Evolutionary conservation across 495 filamentous ascomycete genomes (phyloP).

Genomic region (Penicillium silybi): DNA sequence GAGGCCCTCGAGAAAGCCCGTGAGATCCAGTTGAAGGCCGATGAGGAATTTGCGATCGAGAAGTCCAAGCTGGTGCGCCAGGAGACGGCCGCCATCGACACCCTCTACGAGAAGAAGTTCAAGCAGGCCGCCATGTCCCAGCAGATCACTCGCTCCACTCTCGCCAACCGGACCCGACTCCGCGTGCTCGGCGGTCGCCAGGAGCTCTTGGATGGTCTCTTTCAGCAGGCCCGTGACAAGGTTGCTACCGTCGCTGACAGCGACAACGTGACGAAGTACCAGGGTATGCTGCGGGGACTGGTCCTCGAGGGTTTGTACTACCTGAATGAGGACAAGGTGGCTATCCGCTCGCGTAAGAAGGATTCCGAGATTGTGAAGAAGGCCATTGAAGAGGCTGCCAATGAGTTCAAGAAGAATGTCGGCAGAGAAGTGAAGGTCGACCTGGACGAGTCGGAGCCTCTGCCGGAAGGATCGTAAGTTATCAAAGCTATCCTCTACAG

Average conservation of each 20-base stretch:
- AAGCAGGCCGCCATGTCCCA: conserved; percentile 95
- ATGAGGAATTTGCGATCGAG: conserved; percentile 97
- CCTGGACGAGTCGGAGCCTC: conserved; percentile 74
- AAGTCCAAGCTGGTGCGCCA: conserved; percentile 96
- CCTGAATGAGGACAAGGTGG: conserved; percentile 72
- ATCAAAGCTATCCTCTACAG: background rate
- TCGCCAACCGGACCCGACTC: conserved; percentile 91
- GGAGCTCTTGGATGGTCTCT: conserved; percentile 88
- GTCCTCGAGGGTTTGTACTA: conserved; percentile 88
- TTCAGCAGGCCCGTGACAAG: conserved; percentile 68
- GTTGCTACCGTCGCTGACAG: conserved; percentile 56
- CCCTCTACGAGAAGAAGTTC: conserved; percentile 92
- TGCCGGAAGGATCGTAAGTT: conserved; percentile 83
- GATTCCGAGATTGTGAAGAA: conserved; percentile 70
- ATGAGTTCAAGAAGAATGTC: conserved; percentile 74
- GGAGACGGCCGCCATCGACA: conserved; percentile 90
- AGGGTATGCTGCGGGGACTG: conserved; percentile 68
- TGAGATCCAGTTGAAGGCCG: conserved; percentile 95
- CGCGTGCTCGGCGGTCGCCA: conserved; percentile 81
- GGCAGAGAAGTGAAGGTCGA: conserved; percentile 59
- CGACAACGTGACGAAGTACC: conserved; percentile 71
- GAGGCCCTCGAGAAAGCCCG: conserved; percentile 94
- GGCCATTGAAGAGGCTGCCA: conserved; percentile 68
- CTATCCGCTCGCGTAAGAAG: conserved; percentile 69
- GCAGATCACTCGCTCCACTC: conserved; percentile 91